Percentiles rank a stretch among this genome's conserved stretches.
phyloP scores from a whole-genome alignment of 371 early-diverging fungal species.

The Nematocida parisii region DNA sequence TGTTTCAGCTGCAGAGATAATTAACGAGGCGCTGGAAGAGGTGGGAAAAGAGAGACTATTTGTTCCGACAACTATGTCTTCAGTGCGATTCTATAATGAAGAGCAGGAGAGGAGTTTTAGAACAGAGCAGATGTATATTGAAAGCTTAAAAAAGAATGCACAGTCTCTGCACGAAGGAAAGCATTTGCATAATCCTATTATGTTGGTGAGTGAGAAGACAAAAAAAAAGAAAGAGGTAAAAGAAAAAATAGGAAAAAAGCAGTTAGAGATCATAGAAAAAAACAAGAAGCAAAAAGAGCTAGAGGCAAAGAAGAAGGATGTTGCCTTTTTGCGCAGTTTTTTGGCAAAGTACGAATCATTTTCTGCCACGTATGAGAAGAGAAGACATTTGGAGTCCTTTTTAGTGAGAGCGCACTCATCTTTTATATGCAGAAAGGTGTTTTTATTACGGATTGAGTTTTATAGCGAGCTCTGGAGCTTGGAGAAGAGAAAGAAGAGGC shows the following conservation, averaged over 20 bases:
- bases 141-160: constrained; percentile 57
- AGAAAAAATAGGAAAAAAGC: constrained; percentile 65
- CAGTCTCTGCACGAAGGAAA: constrained; percentile 57
- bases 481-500: constrained; percentile 62
- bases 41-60: neutral
- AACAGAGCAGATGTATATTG: constrained; percentile 60
- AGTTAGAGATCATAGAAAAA: constrained; percentile 65
- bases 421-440: constrained; percentile 59
- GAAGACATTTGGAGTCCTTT: constrained; percentile 59
- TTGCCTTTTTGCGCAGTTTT: constrained; percentile 65
- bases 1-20: neutral
- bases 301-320: constrained; percentile 64
- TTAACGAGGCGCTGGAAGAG: neutral
- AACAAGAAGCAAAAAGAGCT: constrained; percentile 64
- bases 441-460: constrained; percentile 68
- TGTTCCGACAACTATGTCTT: constrained; percentile 22
- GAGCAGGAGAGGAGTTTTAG: constrained; percentile 50
- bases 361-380: constrained; percentile 55
- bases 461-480: constrained; percentile 68
- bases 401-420: constrained; percentile 56
- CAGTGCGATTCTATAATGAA: constrained; percentile 45
- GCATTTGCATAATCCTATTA: constrained; percentile 52
- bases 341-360: constrained; percentile 61
- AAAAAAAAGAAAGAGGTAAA: constrained; percentile 40
- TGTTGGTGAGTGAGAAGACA: constrained; percentile 42